A percentile compares a stretch with the other conserved stretches of the same genome.
Conservation (phyloP, 345 rosid genomes). For the Bruguiera parviflora region DNA sequence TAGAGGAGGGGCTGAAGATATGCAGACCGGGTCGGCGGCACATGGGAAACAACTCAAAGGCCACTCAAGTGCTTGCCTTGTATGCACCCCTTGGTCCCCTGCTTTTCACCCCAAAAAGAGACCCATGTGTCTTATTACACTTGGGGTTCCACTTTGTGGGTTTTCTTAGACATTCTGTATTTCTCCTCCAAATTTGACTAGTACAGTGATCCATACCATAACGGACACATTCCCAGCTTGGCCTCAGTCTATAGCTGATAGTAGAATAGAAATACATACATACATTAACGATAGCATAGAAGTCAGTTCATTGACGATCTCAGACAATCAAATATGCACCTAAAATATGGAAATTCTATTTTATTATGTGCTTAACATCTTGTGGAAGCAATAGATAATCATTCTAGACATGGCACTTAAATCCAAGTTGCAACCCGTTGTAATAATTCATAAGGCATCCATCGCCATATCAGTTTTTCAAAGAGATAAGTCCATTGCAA, state of each 20-base stretch:
- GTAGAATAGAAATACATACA: too few species aligned
- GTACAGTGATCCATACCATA: neutral
- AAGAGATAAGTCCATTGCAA: neutral
- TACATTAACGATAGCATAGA: too few species aligned
- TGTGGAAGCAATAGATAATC: too few species aligned
- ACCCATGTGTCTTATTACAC: conserved; percentile 34
- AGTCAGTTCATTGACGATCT: too few species aligned
- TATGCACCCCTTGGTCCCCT: conserved; percentile 34
- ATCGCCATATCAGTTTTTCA: neutral
- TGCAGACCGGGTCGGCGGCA: conserved; percentile 38
- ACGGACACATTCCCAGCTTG: neutral
- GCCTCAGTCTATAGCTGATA: neutral
- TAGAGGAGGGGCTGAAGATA: conserved; percentile 1
- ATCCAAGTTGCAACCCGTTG: neutral
- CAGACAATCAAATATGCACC: too few species aligned
- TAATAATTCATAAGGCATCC: neutral
- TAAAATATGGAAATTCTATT: too few species aligned
- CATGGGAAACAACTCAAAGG: conserved; percentile 60
- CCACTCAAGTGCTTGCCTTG: conserved; percentile 49
- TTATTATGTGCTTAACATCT: too few species aligned
- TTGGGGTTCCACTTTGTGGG: too few species aligned
- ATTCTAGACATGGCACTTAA: too few species aligned
- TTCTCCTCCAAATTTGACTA: conserved; percentile 7
- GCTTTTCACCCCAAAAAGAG: conserved; percentile 36
- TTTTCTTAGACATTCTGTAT: neutral